These are phyloP conservation scores for Monascus ruber DNA, from an alignment of 2,329 filamentous ascomycete species.

Conservation along the genomic window DNA sequence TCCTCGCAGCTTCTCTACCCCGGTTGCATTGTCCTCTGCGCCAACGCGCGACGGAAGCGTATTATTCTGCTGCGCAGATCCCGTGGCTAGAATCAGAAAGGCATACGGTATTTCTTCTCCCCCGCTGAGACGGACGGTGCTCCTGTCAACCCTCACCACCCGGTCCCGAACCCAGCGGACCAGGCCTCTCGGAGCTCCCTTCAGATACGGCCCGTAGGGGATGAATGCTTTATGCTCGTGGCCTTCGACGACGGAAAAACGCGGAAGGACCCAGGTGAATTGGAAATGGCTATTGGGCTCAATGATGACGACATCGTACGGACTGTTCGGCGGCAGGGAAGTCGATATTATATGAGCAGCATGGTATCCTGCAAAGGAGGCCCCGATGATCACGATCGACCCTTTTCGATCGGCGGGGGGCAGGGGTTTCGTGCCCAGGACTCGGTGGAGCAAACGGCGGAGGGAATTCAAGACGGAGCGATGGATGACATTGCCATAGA, in stretches of 20 bases:
- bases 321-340: conserved; percentile 31
- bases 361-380: conserved; percentile 46
- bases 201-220: conserved; percentile 40
- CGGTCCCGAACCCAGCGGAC: too few species aligned
- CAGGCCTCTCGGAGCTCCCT: conserved; percentile 2
- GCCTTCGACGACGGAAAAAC: conserved; percentile 45
- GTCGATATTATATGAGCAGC: conserved; percentile 39
- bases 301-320: conserved; percentile 44
- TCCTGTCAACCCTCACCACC: conserved; percentile 5
- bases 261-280: conserved; percentile 49
- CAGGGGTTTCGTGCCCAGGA: too few species aligned
- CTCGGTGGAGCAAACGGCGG: too few species aligned
- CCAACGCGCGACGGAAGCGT: conserved; percentile 40
- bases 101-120: conserved; percentile 41
- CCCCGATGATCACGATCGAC: conserved; percentile 44
- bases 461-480: too few species aligned
- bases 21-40: conserved; percentile 32
- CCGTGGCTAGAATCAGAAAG: conserved; percentile 49
- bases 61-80: conserved; percentile 28
- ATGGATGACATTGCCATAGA: too few species aligned
- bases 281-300: conserved; percentile 53
- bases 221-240: conserved; percentile 51
- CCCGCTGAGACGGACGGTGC: conserved; percentile 30
- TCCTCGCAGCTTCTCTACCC: conserved; percentile 31
- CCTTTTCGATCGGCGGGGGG: too few species aligned